Evolutionary conservation across 495 filamentous ascomycete species (phyloP).

Genomic region (Aspergillus affinis): DNA sequence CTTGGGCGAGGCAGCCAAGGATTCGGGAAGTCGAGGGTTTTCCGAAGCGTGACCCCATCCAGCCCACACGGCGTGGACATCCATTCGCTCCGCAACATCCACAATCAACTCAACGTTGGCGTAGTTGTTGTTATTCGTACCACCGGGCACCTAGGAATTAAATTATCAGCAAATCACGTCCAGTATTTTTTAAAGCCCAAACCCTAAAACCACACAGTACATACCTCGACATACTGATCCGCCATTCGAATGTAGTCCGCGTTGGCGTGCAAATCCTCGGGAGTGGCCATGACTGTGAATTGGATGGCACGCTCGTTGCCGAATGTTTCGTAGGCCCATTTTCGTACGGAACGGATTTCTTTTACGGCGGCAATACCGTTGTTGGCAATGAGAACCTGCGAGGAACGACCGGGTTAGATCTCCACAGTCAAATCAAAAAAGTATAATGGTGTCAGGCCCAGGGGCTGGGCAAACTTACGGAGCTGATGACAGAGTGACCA

Average conservation of each 20-base stretch:
- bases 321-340: constrained; percentile 99
- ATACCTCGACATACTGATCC: constrained; percentile 96
- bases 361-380: constrained; percentile 99
- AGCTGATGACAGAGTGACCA: constrained; percentile 96
- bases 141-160: constrained; percentile 70
- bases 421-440: too few species aligned
- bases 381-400: constrained; percentile 91
- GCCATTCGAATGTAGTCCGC: constrained; percentile 99
- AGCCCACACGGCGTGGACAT: constrained; percentile 97
- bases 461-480: constrained; percentile 55
- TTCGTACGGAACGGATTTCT: constrained; percentile 95
- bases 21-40: constrained; percentile 96
- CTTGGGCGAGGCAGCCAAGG: constrained; percentile 89
- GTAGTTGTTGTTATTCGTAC: constrained; percentile 99
- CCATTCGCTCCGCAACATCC: constrained; percentile 98
- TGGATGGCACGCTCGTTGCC: constrained; percentile 97
- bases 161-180: constrained; percentile 24
- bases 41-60: constrained; percentile 99
- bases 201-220: constrained; percentile 17
- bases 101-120: constrained; percentile 99
- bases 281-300: constrained; percentile 99
- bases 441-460: background rate
- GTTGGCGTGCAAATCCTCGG: constrained; percentile 97
- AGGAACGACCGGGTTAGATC: constrained; percentile 4
- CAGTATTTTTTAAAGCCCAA: background rate